Percentiles rank a stretch among this genome's conserved stretches.
Conservation (phyloP, 1,139 yeast genomes). For the Suhomyces atakaporum region DNA sequence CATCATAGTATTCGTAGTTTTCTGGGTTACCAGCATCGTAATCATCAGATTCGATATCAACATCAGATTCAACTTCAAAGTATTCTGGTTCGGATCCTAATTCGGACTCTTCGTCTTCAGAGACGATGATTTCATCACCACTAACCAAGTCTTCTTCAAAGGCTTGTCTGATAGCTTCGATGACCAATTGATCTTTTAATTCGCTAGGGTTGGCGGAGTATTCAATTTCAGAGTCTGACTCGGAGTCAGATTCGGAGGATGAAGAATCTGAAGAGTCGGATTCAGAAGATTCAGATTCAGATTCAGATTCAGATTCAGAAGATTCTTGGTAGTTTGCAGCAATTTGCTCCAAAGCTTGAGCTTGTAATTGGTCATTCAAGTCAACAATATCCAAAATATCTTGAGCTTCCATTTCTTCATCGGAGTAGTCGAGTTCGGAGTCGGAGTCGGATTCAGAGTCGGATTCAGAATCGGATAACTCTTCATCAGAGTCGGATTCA, state of each 20-base stretch:
- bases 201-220: constrained; percentile 38
- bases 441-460: constrained; percentile 18
- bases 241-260: constrained; percentile 16
- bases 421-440: constrained; percentile 11
- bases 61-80: constrained; percentile 35
- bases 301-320: constrained; percentile 20
- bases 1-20: constrained; percentile 28
- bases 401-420: constrained; percentile 29
- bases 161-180: constrained; percentile 44
- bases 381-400: constrained; percentile 38
- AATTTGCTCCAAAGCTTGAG: constrained; percentile 28
- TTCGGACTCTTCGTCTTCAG: constrained; percentile 31
- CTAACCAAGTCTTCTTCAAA: constrained; percentile 42
- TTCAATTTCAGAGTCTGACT: constrained; percentile 20
- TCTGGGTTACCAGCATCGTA: constrained; percentile 26
- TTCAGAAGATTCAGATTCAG: constrained; percentile 17
- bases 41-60: constrained; percentile 21
- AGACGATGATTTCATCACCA: constrained; percentile 24
- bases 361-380: constrained; percentile 40
- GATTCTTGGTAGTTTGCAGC: constrained; percentile 15
- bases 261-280: constrained; percentile 14
- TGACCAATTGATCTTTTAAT: constrained; percentile 36
- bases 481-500: constrained; percentile 3
- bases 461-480: constrained; percentile 19
- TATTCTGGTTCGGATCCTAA: constrained; percentile 36